phyloP scores from a whole-genome alignment of 2,329 filamentous ascomycete genomes.

The Talaromyces funiculosus region DNA sequence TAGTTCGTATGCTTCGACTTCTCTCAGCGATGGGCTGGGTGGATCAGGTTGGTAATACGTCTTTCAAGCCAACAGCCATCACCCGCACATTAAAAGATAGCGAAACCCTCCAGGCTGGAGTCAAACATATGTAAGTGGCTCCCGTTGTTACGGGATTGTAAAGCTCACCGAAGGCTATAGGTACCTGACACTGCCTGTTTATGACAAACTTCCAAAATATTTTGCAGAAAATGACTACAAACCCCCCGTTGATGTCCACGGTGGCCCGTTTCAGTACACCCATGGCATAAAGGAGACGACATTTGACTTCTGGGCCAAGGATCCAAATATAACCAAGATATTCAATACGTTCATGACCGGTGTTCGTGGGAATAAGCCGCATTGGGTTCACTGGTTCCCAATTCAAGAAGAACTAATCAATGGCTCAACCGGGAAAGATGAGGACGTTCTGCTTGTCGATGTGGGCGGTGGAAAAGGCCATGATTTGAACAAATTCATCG shows the following conservation, averaged over 20 bases:
- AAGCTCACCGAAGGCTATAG: neutral
- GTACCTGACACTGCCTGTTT: constrained; percentile 3
- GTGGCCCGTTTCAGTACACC: constrained; percentile 19
- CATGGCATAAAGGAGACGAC: constrained; percentile 13
- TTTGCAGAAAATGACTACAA: constrained; percentile 4
- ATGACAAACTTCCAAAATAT: constrained; percentile 11
- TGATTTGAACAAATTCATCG: constrained; percentile 22
- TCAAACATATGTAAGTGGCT: constrained; percentile 7
- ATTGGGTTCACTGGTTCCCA: constrained; percentile 22
- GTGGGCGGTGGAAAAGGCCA: constrained; percentile 28
- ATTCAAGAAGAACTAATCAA: constrained; percentile 20
- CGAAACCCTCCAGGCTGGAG: constrained; percentile 4
- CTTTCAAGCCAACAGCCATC: constrained; percentile 9
- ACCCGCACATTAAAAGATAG: constrained; percentile 6
- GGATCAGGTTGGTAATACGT: constrained; percentile 3
- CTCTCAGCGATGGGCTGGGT: constrained; percentile 11
- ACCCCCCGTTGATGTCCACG: constrained; percentile 12
- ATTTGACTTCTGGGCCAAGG: constrained; percentile 17
- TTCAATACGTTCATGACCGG: constrained; percentile 24
- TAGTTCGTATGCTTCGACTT: constrained; percentile 11
- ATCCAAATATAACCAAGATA: constrained; percentile 11
- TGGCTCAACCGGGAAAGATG: constrained; percentile 8
- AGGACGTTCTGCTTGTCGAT: constrained; percentile 19
- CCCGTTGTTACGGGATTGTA: neutral
- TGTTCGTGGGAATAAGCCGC: constrained; percentile 11